These are phyloP conservation scores for Pseudonitzschia multiseries DNA, from an alignment of 108 stramenopile genomes.

Conservation along the genomic window DNA sequence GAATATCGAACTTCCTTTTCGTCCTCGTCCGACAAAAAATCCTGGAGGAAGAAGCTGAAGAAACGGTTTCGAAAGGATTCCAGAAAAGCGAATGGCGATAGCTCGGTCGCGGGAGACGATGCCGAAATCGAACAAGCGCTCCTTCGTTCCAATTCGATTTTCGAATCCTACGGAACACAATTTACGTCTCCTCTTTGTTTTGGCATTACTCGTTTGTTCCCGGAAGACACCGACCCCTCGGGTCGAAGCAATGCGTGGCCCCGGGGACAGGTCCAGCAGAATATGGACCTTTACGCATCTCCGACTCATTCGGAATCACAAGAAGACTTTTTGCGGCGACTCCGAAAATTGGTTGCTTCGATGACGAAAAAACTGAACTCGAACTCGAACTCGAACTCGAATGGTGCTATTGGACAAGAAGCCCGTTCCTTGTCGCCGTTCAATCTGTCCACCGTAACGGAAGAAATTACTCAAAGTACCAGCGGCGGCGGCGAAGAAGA, in stretches of 20 bases:
- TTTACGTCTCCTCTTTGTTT: slow-evolving; percentile 71
- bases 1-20: not conserved
- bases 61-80: slow-evolving; percentile 23
- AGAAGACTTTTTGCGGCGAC: slow-evolving; percentile 56
- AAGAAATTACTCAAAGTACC: slow-evolving; percentile 1
- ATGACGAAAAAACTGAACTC: not conserved
- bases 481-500: slow-evolving; percentile 9
- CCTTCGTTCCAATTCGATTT: slow-evolving; percentile 28
- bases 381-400: not conserved
- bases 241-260: slow-evolving; percentile 45
- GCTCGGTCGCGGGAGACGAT: slow-evolving; percentile 13
- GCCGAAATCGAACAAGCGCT: slow-evolving; percentile 15
- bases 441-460: slow-evolving; percentile 5
- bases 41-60: slow-evolving; percentile 19
- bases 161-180: slow-evolving; percentile 51
- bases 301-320: slow-evolving; percentile 50
- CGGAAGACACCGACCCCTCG: slow-evolving; percentile 21
- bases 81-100: slow-evolving; percentile 4
- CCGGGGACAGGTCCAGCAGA: slow-evolving; percentile 36
- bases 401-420: not conserved
- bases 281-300: slow-evolving; percentile 52
- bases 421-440: not conserved
- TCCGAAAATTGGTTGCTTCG: slow-evolving; percentile 21
- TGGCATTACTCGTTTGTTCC: slow-evolving; percentile 53
- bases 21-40: slow-evolving; percentile 18